Base-by-base conservation (phyloP, 2,329 filamentous ascomycete genomes). In the Niveomyces coronatus region DNA sequence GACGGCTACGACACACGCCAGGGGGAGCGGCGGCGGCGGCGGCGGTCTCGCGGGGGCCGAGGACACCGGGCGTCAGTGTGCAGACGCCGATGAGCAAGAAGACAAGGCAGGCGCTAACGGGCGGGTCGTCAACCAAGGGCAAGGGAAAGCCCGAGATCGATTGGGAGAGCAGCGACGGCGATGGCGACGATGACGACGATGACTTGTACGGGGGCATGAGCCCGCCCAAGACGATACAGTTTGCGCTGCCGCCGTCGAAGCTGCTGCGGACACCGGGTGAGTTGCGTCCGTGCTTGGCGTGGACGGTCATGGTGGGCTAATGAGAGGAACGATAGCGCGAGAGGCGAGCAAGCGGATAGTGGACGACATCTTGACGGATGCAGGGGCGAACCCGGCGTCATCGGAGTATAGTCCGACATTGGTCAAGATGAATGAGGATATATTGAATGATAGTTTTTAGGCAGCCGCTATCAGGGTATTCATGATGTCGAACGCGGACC, bases 191-290 rank as follows among this genome's bases (percentile, higher is more conserved):
- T 40, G 81, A 82, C 19, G 74, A 77, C 9, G 74, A 79, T 34
- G 74, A 70, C 29, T 53, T 75, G 5, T 79, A 82, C 42, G 73
- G 72, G 6, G 85, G 80, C 5, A 81, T 87, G 60, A 94, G 85
- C 52, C 91, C 91, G 19, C 91, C 91, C 0, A 96, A 96, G 67
- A 91, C 85, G 9, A 88, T 93, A 43, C 83, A 88, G 52, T 93
- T 93, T 57, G 80, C 82, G 31, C 62, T 93, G 33, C 83, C 83
- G 35, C 81, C 82, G 37, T 83, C 79, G 28, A 79, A 83, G 53
- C 62, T 93, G 16, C 58, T 89, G 55, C 85, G 88, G 56, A 93
- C 85, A 34, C 85, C 85, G 45, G 80, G 79, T 83, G 61, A 54
- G 74, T 43, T n/a, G n/a, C n/a, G n/a, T n/a, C n/a, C n/a, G n/a